Evolutionary conservation across 305 asterid genomes (phyloP).

Genomic region (Solanum hybrid): DNA sequence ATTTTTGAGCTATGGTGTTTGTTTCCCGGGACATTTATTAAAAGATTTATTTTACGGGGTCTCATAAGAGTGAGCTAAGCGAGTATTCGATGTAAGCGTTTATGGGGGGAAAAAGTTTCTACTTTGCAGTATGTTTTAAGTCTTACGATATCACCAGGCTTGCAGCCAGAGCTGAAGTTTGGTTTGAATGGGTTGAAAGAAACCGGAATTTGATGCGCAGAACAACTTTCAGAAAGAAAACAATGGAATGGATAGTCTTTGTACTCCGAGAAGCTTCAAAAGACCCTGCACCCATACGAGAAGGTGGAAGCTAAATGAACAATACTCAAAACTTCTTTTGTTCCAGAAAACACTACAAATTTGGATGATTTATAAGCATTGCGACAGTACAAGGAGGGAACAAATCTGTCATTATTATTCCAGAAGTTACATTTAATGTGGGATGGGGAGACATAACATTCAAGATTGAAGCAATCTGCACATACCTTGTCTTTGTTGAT

Average conservation of each 20-base stretch:
- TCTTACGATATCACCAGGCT: not conserved
- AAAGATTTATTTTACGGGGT: not conserved
- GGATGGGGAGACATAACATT: not conserved
- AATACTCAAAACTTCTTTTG: not conserved
- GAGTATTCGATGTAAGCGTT: not conserved
- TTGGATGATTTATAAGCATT: not conserved
- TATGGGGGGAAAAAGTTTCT: not conserved
- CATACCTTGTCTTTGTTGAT: not conserved
- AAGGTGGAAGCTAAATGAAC: not conserved
- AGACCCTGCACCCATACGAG: not conserved
- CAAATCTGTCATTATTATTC: not conserved
- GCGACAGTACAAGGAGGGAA: not conserved
- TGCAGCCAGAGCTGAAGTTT: not conserved
- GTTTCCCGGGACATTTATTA: not conserved
- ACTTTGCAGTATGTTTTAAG: not conserved
- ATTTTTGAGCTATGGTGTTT: not conserved
- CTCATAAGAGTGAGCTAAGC: not conserved
- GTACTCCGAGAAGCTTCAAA: not conserved
- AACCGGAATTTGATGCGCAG: not conserved
- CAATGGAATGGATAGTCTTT: not conserved
- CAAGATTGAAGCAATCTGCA: not conserved
- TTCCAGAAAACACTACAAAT: not conserved
- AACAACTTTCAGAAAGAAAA: not conserved
- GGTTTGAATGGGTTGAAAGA: not conserved
- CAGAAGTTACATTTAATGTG: not conserved